Evolutionary conservation across 331 rosid genomes (phyloP), one percentile per base, ranked within the genome.

Genomic region (Prunus yedoensis): DNA sequence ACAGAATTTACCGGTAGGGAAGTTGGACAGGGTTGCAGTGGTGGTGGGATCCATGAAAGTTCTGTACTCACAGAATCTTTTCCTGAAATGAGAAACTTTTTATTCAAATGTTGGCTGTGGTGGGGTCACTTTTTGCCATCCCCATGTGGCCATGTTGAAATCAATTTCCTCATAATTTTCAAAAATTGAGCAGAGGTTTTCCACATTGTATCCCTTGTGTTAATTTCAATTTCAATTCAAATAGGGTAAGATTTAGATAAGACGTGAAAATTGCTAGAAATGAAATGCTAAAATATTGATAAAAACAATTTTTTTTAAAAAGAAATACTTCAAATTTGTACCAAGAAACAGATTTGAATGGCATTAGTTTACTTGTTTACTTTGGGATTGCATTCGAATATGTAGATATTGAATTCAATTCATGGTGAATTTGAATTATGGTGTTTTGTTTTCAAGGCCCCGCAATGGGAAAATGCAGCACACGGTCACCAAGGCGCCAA

Each of bases 31-130:
- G 43, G 8, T 68, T 38, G 74, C 71, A 74, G 18, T 85, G 85
- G 89, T 88, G 96, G 91, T 32, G 38, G 93, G 94, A 87, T 87
- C 91, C 93, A 88, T 81, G 79, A 87, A 85, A 79, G 76, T 76
- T 77, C 73, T 74, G 76, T 76, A 32, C n/a, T 11, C 77, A 75
- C 72, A 79, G 80, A 74, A 82, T 81, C 78, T 76, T 79, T 81
- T 66, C 38, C 67, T 78, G 80, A 71, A 66, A 32, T 17, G 64
- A 71, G 75, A 69, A 32, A 30, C 80, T 89, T 84, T 84, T 74
- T 68, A 53, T 87, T 85, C 73, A 85, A 85, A 87, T 68, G 66
- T 52, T 83, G 56, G 86, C 74, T 66, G 77, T 79, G 16, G 47
- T 63, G 82, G 93, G 90, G 79, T 69, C 86, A 68, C 28, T 38